Base-by-base conservation (phyloP, 108 stramenopile species). In the Cyclotella kingstonii region DNA sequence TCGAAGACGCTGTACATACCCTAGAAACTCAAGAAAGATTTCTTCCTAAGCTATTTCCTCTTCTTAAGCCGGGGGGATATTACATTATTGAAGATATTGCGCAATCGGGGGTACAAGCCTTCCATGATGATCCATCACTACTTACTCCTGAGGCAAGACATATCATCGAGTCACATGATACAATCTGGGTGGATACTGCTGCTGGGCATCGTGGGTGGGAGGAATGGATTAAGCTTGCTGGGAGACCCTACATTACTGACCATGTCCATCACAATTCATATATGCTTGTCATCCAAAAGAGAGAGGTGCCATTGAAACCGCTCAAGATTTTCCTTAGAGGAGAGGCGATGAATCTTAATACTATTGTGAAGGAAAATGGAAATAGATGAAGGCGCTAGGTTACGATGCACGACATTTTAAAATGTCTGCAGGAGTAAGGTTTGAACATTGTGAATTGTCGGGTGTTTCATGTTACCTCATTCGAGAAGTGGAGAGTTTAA, bases 71-170 rank as follows among this genome's bases (percentile, higher is more conserved):
- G 5, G 63, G 63, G 12, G 63, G 63, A 0, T 65, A 33, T 35
- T 65, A 65, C 31, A 34, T 65, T 5, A 65, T 65, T 33, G 63
- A 65, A 54, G 63, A 65, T 33, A 54, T 65, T 44, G 63, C 52
- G 3, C 41, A 46, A 43, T 8, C 28, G 10, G 63, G 52, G 14
- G 28, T 65, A 15, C 19, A 15, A 2, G 23, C 25, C 9, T 65
- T 65, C 31, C 63, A 54, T n/a, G 52, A 65, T 12, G 42, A 65
- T 34, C 63, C 63, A 28, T 43, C 39, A 7, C 42, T 18, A 29
- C 52, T 65, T 14, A 12, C 15, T 11, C 17, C 42, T 17, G 52
- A 41, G 15, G 33, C 41, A 4, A 43, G 42, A 31, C 18, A 19
- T 10, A 65, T 65, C n/a, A 25, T 65, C 18, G 33, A 65, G 19